Percentiles rank a stretch among this genome's conserved stretches.
phyloP scores from a whole-genome alignment of 352 stramenopile genomes.

The Pythium rishiriense region DNA sequence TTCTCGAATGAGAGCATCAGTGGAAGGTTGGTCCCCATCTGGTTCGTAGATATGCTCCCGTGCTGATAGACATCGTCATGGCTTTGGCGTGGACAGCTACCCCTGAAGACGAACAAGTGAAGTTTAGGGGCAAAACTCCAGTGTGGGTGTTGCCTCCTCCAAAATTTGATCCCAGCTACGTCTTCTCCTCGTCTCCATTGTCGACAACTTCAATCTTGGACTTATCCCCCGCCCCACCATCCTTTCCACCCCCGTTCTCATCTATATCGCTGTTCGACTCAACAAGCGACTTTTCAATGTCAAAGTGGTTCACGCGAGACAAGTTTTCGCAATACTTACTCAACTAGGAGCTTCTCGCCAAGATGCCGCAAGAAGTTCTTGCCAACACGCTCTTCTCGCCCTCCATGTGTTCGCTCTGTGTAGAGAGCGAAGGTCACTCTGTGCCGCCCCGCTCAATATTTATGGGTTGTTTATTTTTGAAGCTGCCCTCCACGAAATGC shows the following conservation, averaged over 20 bases:
- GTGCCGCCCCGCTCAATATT: neutral
- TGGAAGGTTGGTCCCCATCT: neutral
- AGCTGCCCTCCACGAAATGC: neutral
- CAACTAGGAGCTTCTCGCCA: constrained; percentile 1
- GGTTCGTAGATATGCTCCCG: neutral
- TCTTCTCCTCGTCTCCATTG: neutral
- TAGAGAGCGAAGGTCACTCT: too few relatives aligned
- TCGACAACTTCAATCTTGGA: neutral
- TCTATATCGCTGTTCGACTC: constrained; percentile 34
- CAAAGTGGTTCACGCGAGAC: constrained; percentile 40
- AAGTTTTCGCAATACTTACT: constrained; percentile 18
- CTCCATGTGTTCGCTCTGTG: too few relatives aligned
- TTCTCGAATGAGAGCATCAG: constrained; percentile 13
- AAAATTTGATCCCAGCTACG: constrained; percentile 11
- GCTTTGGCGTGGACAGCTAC: neutral
- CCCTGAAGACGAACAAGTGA: neutral
- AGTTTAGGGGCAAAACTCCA: constrained; percentile 13
- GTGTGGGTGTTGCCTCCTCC: constrained; percentile 23
- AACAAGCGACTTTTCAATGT: constrained; percentile 36
- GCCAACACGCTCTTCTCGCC: too few relatives aligned
- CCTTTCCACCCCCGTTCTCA: constrained; percentile 9
- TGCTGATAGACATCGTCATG: too few relatives aligned
- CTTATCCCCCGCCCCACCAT: too few relatives aligned
- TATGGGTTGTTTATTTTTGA: neutral
- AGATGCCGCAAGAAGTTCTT: too few relatives aligned